These are phyloP conservation scores for Pseudocercospora pini-densiflorae DNA, from an alignment of 2,329 filamentous ascomycete genomes.

Conservation along the genomic window DNA sequence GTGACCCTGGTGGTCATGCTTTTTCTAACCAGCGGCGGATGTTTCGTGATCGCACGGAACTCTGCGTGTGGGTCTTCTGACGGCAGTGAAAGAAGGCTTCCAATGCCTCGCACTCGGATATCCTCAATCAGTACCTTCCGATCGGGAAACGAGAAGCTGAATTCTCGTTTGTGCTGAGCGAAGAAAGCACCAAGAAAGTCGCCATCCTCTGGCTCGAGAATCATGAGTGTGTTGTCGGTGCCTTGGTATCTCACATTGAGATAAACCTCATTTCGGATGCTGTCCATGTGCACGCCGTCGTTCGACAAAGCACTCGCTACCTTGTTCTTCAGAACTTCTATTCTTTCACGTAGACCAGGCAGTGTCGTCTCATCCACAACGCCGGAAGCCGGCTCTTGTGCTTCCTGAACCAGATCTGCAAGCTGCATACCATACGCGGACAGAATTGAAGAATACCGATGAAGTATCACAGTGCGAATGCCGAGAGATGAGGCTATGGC, in stretches of 20 bases:
- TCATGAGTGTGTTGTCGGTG: conserved; percentile 56
- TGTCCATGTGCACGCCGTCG: conserved; percentile 50
- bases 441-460: conserved; percentile 81
- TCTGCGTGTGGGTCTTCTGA: conserved; percentile 23
- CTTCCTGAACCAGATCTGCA: conserved; percentile 85
- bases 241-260: conserved; percentile 57
- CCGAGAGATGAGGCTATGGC: conserved; percentile 81
- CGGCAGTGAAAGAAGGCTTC: conserved; percentile 20
- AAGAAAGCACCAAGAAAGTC: conserved; percentile 46
- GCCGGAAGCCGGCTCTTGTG: conserved; percentile 71
- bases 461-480: conserved; percentile 79
- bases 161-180: conserved; percentile 46
- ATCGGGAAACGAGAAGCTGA: conserved; percentile 45
- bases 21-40: too few species aligned
- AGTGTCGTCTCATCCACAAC: conserved; percentile 60
- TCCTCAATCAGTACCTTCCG: conserved; percentile 48
- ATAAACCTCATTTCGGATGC: conserved; percentile 50
- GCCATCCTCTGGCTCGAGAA: conserved; percentile 44
- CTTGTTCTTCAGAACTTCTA: conserved; percentile 37
- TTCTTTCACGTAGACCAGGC: conserved; percentile 51
- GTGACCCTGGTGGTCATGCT: conserved; percentile 25
- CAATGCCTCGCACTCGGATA: conserved; percentile 39
- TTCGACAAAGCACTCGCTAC: conserved; percentile 45
- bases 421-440: conserved; percentile 89
- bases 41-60: conserved; percentile 47